These are phyloP conservation scores for Tuber brumale DNA, from an alignment of 495 filamentous ascomycete species.

Conservation along the genomic window DNA sequence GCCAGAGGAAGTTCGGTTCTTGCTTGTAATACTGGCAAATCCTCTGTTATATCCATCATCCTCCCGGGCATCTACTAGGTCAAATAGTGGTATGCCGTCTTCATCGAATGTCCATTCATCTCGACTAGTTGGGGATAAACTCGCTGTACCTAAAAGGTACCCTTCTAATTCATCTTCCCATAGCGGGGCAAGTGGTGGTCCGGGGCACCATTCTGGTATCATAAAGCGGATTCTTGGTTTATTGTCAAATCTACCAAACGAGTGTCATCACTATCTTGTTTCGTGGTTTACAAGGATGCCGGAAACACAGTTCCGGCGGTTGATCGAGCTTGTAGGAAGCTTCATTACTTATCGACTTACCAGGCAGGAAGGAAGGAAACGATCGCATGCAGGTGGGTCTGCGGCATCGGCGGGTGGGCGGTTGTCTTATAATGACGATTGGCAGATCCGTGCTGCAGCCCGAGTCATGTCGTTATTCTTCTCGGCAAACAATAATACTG, in stretches of 20 bases:
- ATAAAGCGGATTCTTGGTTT: slow-evolving; percentile 81
- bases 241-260: slow-evolving; percentile 64
- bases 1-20: slow-evolving; percentile 67
- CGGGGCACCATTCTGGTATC: slow-evolving; percentile 68
- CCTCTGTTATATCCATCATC: slow-evolving; percentile 57
- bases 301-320: slow-evolving; percentile 58
- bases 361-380: slow-evolving; percentile 64
- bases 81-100: slow-evolving; percentile 24
- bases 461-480: slow-evolving; percentile 78
- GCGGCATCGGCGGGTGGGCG: slow-evolving; percentile 45
- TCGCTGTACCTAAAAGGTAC: slow-evolving; percentile 19
- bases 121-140: slow-evolving; percentile 2
- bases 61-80: slow-evolving; percentile 33
- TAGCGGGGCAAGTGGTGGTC: slow-evolving; percentile 38
- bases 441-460: slow-evolving; percentile 80
- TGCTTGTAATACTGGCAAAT: slow-evolving; percentile 79
- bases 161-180: slow-evolving; percentile 21
- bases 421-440: slow-evolving; percentile 72
- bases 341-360: slow-evolving; percentile 79
- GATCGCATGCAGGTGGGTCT: slow-evolving; percentile 4
- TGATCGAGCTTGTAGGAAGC: slow-evolving; percentile 67
- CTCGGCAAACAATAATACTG: slow-evolving; percentile 64
- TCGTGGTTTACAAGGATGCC: slow-evolving; percentile 75
- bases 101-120: slow-evolving; percentile 6
- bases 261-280: slow-evolving; percentile 77